A percentile compares a stretch with the other conserved stretches of the same genome.
Conservation (phyloP, 2,329 filamentous ascomycete species). For the Ceratocystis destructans region DNA sequence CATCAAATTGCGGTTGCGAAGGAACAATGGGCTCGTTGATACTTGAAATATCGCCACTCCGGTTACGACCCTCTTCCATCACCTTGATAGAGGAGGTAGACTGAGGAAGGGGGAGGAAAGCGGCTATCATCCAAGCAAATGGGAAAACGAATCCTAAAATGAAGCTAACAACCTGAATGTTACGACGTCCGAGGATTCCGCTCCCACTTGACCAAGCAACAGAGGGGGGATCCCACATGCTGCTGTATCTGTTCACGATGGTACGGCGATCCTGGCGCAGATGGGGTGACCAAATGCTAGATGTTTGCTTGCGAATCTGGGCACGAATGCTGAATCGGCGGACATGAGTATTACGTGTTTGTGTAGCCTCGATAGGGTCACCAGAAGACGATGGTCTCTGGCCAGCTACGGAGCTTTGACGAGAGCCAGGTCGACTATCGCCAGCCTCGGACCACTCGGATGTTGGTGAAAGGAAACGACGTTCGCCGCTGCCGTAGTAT, state of each 20-base stretch:
- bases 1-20: conserved; percentile 10
- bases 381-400: conserved; percentile 26
- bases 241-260: conserved; percentile 23
- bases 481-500: conserved; percentile 58
- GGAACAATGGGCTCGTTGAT: conserved; percentile 8
- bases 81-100: conserved; percentile 38
- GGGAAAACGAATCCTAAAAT: conserved; percentile 66
- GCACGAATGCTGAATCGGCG: conserved; percentile 17
- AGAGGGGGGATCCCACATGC: conserved; percentile 61
- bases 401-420: conserved; percentile 36
- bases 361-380: neutral
- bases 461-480: conserved; percentile 36
- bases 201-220: conserved; percentile 50
- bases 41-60: conserved; percentile 10
- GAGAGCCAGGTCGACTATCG: conserved; percentile 35
- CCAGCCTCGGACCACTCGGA: conserved; percentile 35
- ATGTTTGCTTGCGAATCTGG: conserved; percentile 33
- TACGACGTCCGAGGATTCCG: conserved; percentile 50
- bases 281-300: conserved; percentile 62
- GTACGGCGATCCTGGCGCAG: conserved; percentile 49
- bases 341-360: conserved; percentile 1
- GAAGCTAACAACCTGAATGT: conserved; percentile 63
- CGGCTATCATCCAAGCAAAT: conserved; percentile 67
- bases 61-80: conserved; percentile 33
- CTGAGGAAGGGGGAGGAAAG: conserved; percentile 56